Base-by-base conservation (phyloP, 2,329 filamentous ascomycete genomes). In the Thielaviopsis populi region DNA sequence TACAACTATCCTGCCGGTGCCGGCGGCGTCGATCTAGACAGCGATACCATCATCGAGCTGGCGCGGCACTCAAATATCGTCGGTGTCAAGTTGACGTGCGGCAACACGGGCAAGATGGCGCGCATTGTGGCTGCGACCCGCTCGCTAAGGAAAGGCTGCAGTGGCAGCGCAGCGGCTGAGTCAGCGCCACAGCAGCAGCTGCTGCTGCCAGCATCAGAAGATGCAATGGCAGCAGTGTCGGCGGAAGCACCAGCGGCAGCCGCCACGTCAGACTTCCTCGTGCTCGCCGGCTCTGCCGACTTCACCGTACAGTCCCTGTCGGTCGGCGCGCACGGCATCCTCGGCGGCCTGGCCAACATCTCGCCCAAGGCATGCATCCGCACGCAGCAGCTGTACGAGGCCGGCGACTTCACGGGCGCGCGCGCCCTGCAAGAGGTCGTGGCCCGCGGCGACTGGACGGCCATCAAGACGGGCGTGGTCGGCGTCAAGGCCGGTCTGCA, bases 1-100 rank as follows among this genome's bases (percentile, higher is more conserved):
- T 84, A 86, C 75, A 86, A 86, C 75, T 85, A 81, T 69, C 83
- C 83, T 0, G 79, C 75, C 3, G 82, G 81, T 0, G 79, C 79
- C 17, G 74, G 76, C 3, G 83, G 83, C 1, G 73, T 84, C 48
- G 82, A 84, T 68, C 76, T 85, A 66, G 76, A 74, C 67, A 85
- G 81, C 0, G 82, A 85, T 68, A 73, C 74, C 58, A 79, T 86
- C 69, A 74, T 80, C 50, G 72, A 77, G 56, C 72, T 85, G 53
- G 75, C 81, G 6, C 71, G 77, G 68, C 74, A 76, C 64, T 74
- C 78, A 56, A 86, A 85, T 69, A 83, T 86, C 67, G 78, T 81
- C 30, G 83, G 83, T 42, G 81, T 80, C 68, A 86, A 86, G 72
- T 74, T 85, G 63, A 85, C 83, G 10, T 84, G 81, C 67, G 83